These are phyloP conservation scores for Clarkia xantiana DNA, from an alignment of 345 rosid species.

Conservation along the genomic window DNA sequence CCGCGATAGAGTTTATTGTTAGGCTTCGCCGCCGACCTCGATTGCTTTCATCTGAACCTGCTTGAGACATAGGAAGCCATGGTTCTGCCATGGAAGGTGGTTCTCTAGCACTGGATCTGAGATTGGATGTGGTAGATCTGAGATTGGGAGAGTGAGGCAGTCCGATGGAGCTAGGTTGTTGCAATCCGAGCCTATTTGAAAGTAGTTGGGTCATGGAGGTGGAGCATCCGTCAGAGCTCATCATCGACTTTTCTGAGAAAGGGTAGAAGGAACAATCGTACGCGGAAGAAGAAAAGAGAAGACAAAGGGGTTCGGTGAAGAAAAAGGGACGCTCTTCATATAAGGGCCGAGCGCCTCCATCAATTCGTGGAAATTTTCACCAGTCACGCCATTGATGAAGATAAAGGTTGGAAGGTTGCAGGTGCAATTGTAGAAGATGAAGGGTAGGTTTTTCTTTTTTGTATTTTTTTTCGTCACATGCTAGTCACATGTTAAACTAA, in stretches of 20 bases:
- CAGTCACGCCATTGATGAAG: too few species aligned
- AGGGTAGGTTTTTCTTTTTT: too few species aligned
- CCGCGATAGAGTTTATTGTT: conserved; percentile 70
- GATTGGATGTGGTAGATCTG: conserved; percentile 65
- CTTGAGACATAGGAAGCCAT: conserved; percentile 28
- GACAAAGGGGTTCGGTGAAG: conserved; percentile 6
- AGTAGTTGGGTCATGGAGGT: background rate
- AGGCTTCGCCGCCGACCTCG: conserved; percentile 23
- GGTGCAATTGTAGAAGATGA: too few species aligned
- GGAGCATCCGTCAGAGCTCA: background rate
- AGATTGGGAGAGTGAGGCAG: conserved; percentile 42
- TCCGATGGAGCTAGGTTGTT: conserved; percentile 15
- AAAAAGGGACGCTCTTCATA: conserved; percentile 19
- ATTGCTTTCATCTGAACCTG: conserved; percentile 54
- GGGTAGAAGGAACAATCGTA: background rate
- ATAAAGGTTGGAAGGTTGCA: too few species aligned
- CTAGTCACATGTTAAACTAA: too few species aligned
- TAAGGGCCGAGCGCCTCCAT: conserved; percentile 16
- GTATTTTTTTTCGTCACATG: too few species aligned
- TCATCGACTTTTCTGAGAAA: background rate
- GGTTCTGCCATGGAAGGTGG: background rate
- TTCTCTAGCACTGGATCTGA: conserved; percentile 24
- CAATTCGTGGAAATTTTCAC: too few species aligned
- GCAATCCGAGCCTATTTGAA: background rate
- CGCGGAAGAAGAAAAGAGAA: conserved; percentile 6